Percentiles rank a stretch among this genome's conserved stretches.
Conservation (phyloP, 805 yeast species). For the Starmera dryadoides region DNA sequence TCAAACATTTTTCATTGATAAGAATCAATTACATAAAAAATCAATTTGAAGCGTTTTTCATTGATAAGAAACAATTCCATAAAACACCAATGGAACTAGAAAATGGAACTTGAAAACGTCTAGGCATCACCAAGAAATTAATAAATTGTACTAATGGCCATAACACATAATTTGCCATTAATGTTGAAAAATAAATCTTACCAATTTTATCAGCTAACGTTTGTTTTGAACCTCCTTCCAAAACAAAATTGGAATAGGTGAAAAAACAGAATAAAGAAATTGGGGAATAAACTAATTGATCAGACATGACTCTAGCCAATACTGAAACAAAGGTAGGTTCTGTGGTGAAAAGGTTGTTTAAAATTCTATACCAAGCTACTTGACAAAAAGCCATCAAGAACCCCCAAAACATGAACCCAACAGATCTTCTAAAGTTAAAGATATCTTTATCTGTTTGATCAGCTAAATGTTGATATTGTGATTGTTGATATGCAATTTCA, state of each 20-base stretch:
- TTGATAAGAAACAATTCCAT: constrained; percentile 65
- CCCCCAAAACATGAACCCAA: constrained; percentile 86
- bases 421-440: constrained; percentile 64
- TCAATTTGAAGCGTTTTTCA: constrained; percentile 56
- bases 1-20: constrained; percentile 71
- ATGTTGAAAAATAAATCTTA: constrained; percentile 58
- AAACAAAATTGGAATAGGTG: constrained; percentile 72
- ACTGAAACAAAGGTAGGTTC: constrained; percentile 84
- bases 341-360: constrained; percentile 69
- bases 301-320: constrained; percentile 79
- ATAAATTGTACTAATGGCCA: constrained; percentile 81
- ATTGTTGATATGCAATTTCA: constrained; percentile 2
- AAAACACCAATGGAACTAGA: too few species aligned
- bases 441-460: constrained; percentile 20
- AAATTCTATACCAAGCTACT: constrained; percentile 80
- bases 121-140: constrained; percentile 65
- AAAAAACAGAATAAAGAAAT: constrained; percentile 74
- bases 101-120: constrained; percentile 81
- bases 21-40: constrained; percentile 89
- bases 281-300: constrained; percentile 88
- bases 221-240: constrained; percentile 65
- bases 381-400: constrained; percentile 74
- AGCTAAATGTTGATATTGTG: constrained; percentile 24
- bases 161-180: constrained; percentile 61
- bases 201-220: constrained; percentile 59